Evolutionary conservation across 495 filamentous ascomycete genomes (phyloP).

Genomic region (Polyplosphaeria fusca): DNA sequence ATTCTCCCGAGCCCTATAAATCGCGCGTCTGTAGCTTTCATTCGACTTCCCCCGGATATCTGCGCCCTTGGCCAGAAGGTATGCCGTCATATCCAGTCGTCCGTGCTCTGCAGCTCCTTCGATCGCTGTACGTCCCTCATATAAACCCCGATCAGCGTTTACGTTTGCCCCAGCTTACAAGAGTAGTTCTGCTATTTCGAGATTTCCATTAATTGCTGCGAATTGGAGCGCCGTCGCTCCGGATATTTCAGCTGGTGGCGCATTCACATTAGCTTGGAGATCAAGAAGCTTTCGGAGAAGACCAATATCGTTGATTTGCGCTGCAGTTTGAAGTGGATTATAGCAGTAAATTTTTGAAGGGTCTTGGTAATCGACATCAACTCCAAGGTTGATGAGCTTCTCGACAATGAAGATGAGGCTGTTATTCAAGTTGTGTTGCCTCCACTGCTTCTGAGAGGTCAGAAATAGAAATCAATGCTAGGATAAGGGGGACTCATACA

Average conservation of each 20-base stretch:
- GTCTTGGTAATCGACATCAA: no score
- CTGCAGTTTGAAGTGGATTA: neutral
- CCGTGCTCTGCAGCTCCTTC: conserved; percentile 9
- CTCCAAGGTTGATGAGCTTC: no score
- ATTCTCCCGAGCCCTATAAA: neutral
- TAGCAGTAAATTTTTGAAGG: no score
- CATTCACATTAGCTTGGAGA: neutral
- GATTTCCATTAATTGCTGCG: conserved; percentile 1
- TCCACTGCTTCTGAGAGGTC: no score
- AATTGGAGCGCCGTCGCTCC: conserved; percentile 5
- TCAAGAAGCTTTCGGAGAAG: neutral
- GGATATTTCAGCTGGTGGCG: neutral
- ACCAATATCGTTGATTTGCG: neutral
- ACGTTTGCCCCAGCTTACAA: neutral
- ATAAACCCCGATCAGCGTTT: neutral
- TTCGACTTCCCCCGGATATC: neutral
- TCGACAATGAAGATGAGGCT: no score
- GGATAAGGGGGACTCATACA: no score
- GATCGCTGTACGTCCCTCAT: conserved; percentile 2
- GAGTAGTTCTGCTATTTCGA: neutral
- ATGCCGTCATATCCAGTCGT: neutral
- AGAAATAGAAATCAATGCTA: no score
- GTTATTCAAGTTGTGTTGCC: no score
- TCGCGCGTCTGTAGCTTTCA: neutral
- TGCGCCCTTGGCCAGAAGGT: neutral